These are phyloP conservation scores for Tylopilus balloui DNA, from an alignment of 768 basidiomycete genomes.

Conservation along the genomic window DNA sequence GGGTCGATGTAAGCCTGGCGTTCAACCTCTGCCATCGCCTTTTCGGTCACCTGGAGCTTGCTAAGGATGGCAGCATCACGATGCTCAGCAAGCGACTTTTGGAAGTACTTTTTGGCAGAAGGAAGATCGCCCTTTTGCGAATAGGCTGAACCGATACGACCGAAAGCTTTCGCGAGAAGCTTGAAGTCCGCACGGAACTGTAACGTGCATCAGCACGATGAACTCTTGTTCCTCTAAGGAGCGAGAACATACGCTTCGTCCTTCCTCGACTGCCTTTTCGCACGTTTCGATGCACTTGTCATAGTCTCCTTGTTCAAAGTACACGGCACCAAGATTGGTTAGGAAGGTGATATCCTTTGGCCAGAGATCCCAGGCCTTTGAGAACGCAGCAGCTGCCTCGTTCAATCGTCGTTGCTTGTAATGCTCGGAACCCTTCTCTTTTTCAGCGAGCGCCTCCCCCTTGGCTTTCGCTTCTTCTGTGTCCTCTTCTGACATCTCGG, in stretches of 20 bases:
- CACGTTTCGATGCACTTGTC: slow-evolving; percentile 88
- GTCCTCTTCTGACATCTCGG: slow-evolving; percentile 62
- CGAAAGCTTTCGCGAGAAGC: slow-evolving; percentile 89
- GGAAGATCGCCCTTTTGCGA: slow-evolving; percentile 70
- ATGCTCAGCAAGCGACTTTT: slow-evolving; percentile 94
- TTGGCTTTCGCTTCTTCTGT: slow-evolving; percentile 69
- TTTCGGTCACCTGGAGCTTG: slow-evolving; percentile 85
- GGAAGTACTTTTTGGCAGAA: slow-evolving; percentile 84
- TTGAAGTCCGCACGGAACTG: slow-evolving; percentile 92
- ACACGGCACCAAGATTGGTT: slow-evolving; percentile 85
- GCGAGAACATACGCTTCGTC: slow-evolving; percentile 55
- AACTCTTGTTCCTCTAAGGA: neutral
- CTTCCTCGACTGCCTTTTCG: slow-evolving; percentile 96
- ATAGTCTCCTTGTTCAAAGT: slow-evolving; percentile 91
- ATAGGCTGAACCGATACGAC: slow-evolving; percentile 84
- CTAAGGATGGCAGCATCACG: slow-evolving; percentile 89
- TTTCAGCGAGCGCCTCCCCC: slow-evolving; percentile 73
- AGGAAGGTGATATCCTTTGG: slow-evolving; percentile 93
- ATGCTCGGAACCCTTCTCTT: slow-evolving; percentile 70
- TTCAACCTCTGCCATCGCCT: slow-evolving; percentile 70
- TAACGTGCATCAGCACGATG: neutral
- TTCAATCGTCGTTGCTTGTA: slow-evolving; percentile 87
- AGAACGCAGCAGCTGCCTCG: slow-evolving; percentile 69
- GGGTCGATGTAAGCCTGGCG: slow-evolving; percentile 85
- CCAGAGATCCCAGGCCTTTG: slow-evolving; percentile 88